These are phyloP conservation scores for Simplicillium sp. DNA, from an alignment of 2,329 filamentous ascomycete genomes.

Conservation along the genomic window DNA sequence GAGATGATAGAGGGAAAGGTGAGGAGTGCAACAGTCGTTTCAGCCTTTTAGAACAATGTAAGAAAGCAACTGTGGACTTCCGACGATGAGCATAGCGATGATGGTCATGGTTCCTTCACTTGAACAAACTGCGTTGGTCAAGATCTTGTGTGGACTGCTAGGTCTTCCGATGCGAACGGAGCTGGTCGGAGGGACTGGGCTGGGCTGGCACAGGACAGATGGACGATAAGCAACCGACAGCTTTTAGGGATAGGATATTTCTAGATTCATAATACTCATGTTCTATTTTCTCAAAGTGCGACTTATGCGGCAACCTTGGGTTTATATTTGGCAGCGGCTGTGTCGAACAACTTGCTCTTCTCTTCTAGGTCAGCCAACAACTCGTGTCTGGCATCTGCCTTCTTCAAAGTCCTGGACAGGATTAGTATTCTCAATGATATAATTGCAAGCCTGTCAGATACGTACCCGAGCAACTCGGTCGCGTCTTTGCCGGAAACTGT, in stretches of 20 bases:
- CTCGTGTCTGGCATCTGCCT: slow-evolving; percentile 55
- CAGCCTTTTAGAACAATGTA: slow-evolving; percentile 20
- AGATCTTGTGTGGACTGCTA: too few species aligned
- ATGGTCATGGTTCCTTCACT: too few species aligned
- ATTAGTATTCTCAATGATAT: slow-evolving; percentile 13
- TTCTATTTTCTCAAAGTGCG: neutral
- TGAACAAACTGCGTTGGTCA: too few species aligned
- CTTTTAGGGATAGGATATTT: neutral
- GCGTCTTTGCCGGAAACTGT: slow-evolving; percentile 66
- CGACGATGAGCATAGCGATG: slow-evolving; percentile 19
- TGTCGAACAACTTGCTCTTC: slow-evolving; percentile 83
- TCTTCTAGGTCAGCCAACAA: slow-evolving; percentile 63
- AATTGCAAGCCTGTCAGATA: slow-evolving; percentile 7
- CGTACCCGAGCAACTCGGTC: slow-evolving; percentile 52
- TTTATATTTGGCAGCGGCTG: slow-evolving; percentile 76
- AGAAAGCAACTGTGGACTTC: slow-evolving; percentile 17
- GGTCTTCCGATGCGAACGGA: too few species aligned
- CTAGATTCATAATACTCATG: neutral
- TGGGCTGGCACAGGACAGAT: neutral
- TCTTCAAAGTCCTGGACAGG: slow-evolving; percentile 41
- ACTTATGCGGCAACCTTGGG: slow-evolving; percentile 59
- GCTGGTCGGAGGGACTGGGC: too few species aligned
- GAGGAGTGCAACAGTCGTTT: slow-evolving; percentile 11
- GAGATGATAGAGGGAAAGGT: too few species aligned
- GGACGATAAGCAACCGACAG: neutral